These are phyloP conservation scores for Crithidia expoeki DNA, from an alignment of 208 protist species.

Conservation along the genomic window DNA sequence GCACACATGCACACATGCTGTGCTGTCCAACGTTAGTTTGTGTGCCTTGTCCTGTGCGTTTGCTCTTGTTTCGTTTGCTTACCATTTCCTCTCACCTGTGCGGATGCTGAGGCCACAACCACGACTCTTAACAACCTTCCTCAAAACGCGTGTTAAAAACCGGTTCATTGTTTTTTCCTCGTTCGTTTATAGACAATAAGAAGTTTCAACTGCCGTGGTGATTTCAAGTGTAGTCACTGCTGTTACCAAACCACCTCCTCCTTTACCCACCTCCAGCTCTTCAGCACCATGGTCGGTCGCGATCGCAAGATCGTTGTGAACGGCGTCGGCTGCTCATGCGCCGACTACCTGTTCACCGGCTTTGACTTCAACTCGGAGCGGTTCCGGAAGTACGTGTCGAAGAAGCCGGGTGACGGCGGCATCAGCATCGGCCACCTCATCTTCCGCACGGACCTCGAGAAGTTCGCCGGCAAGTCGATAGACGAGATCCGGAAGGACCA, in stretches of 20 bases:
- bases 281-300: neutral
- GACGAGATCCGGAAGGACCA: slow-evolving; percentile 33
- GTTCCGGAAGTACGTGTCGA: slow-evolving; percentile 34
- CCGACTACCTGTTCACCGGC: slow-evolving; percentile 41
- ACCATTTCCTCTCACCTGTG: too few species aligned
- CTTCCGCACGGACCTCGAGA: slow-evolving; percentile 28
- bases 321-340: slow-evolving; percentile 28
- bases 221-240: too few species aligned
- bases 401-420: slow-evolving; percentile 30
- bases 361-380: slow-evolving; percentile 28
- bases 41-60: too few species aligned
- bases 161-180: too few species aligned
- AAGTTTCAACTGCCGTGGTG: too few species aligned
- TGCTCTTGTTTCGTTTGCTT: too few species aligned
- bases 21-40: too few species aligned
- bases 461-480: slow-evolving; percentile 33
- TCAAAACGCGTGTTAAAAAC: too few species aligned
- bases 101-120: neutral
- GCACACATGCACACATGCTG: too few species aligned
- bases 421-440: slow-evolving; percentile 38
- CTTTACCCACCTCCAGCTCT: too few species aligned
- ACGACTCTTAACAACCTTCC: neutral
- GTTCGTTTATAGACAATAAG: too few species aligned
- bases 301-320: slow-evolving; percentile 30
- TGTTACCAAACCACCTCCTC: too few species aligned